Base-by-base conservation (phyloP, 495 filamentous ascomycete species). In the Poronia punctata region DNA sequence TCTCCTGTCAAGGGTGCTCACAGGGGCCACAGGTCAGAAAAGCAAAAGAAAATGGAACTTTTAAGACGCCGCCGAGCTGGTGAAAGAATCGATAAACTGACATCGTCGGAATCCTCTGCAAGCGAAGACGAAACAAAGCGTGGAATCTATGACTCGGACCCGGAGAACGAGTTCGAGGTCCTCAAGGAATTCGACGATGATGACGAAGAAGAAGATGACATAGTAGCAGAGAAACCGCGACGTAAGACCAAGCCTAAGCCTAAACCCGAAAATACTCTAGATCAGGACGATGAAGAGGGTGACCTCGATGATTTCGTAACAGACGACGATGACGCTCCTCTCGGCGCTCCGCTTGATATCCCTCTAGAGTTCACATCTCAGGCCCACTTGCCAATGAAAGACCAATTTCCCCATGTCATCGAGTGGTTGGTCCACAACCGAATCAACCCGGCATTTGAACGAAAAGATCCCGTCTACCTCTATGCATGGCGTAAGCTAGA, bases 351-450 rank as follows among this genome's bases (percentile, higher is more conserved):
- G 0, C 49, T 58, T 7, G 68, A 67, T 3, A 79, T 90, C 2
- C 88, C 88, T 0, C 64, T 93, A 7, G 65, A 87, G 49, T 88
- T 87, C 53, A 84, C 78, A 2, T 55, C 66, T 9, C 72, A 82
- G 34, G 68, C 75, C 0, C 76, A 82, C 47, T 80, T 80, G 45
- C 80, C 85, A 28, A 57, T 81, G 0, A 81, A 82, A 38, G 80
- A 87, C 21, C 79, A 88, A 42, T 94, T 95, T 64, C 78, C 77
- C 26, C 75, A 81, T 49, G 84, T 76, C 0, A 67, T 95, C 1
- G 83, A 86, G 57, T 94, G 86, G 86, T 79, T 90, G 60, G 78
- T 94, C 2, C 77, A 70, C 21, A 62, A 62, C 51, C 79, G 82
- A 44, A 65, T 95, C 27, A 83, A 90, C 48, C 86, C 86, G 2